Conservation (phyloP, 805 yeast species). For the Cyberlindnera saturnus region DNA sequence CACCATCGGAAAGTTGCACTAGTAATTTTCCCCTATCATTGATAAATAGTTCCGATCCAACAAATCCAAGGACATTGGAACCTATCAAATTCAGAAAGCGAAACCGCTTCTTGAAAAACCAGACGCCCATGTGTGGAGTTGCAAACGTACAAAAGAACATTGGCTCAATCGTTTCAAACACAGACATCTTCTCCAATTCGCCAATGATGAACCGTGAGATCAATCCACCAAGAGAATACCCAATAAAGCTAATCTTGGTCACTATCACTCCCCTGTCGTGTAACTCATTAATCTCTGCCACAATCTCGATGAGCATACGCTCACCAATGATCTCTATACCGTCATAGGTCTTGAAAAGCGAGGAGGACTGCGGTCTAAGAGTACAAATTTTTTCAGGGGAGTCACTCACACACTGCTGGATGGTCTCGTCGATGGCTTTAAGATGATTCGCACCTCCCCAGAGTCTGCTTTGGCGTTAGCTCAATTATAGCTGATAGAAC, state of each 20-base stretch:
- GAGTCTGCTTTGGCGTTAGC: conserved; percentile 25
- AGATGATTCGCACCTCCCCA: conserved; percentile 67
- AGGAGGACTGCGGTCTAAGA: conserved; percentile 52
- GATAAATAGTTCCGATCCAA: conserved; percentile 73
- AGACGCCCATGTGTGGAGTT: conserved; percentile 67
- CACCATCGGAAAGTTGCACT: conserved; percentile 30
- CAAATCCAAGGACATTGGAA: conserved; percentile 48
- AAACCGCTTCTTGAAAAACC: conserved; percentile 37
- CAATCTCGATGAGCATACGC: conserved; percentile 62
- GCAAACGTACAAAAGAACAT: conserved; percentile 63
- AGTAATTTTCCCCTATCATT: conserved; percentile 40
- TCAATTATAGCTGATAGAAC: not conserved
- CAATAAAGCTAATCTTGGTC: conserved; percentile 64
- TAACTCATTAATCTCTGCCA: conserved; percentile 33
- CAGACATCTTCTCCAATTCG: conserved; percentile 46
- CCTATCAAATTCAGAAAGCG: conserved; percentile 45
- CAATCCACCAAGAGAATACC: conserved; percentile 88
- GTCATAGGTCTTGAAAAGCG: conserved; percentile 75
- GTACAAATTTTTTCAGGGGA: conserved; percentile 38
- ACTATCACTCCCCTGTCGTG: conserved; percentile 24
- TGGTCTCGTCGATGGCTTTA: conserved; percentile 37
- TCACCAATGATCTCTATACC: conserved; percentile 74
- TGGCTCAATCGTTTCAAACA: conserved; percentile 57
- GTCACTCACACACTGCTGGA: conserved; percentile 31
- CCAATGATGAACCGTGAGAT: conserved; percentile 81